Evolutionary conservation across 306 rosid species (phyloP).

Genomic region (Delonix regia): DNA sequence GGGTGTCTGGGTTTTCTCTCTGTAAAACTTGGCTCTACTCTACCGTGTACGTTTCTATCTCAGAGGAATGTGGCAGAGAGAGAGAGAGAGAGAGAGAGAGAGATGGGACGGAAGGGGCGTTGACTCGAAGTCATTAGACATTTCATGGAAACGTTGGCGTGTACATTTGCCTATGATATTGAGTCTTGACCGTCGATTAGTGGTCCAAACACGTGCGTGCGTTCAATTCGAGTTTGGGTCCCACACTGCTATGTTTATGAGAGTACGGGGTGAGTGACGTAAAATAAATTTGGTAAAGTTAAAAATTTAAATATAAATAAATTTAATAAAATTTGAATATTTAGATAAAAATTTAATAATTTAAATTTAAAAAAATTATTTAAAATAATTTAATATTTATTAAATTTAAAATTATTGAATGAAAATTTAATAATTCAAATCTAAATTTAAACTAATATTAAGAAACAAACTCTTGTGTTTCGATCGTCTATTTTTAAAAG

Average conservation of each 20-base stretch:
- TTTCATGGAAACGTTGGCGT: slow-evolving; percentile 16
- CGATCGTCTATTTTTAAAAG: too few relatives aligned
- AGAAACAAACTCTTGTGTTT: too few relatives aligned
- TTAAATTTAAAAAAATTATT: too few relatives aligned
- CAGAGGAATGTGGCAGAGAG: not conserved
- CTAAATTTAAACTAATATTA: too few relatives aligned
- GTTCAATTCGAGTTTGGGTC: not conserved
- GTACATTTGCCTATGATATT: slow-evolving; percentile 31
- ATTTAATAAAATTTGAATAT: too few relatives aligned
- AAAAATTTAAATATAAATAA: too few relatives aligned
- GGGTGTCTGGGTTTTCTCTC: slow-evolving; percentile 19
- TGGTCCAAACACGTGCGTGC: slow-evolving; percentile 33
- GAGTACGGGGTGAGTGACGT: too few relatives aligned
- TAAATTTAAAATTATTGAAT: too few relatives aligned
- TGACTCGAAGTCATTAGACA: not conserved
- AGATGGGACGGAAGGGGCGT: not conserved
- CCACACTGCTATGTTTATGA: not conserved
- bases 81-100: not conserved
- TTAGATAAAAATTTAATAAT: too few relatives aligned
- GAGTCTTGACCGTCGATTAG: slow-evolving; percentile 43
- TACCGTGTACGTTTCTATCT: slow-evolving; percentile 30
- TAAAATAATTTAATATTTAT: too few relatives aligned
- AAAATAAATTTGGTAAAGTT: too few relatives aligned
- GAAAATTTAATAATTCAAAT: too few relatives aligned
- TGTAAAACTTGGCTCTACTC: slow-evolving; percentile 31